Evolutionary conservation across 306 rosid species (phyloP), one percentile per base, ranked within the genome.

Genomic region (Quillaja saponaria): DNA sequence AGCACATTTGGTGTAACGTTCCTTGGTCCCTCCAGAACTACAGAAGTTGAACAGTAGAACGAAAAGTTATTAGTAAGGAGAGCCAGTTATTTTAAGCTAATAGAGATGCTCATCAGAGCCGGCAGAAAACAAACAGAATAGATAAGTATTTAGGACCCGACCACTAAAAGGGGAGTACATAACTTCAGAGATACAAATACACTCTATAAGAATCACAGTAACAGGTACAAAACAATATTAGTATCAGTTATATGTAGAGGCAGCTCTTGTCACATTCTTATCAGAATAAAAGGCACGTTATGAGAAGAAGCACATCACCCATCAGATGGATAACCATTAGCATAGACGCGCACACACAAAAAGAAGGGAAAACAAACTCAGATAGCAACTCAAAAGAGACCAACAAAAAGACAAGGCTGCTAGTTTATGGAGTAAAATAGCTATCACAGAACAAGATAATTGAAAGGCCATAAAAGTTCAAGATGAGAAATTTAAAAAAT

Each of bases 11-110:
- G 98, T 15, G 98, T 88, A 51, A 91, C 84, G 14, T 82, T 81
- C 77, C 95, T 85, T 0, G 84, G 56, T 64, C 96, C 98, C 78
- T 88, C 95, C 80, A 91, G 71, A 69, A 86, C 98, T 91, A 76
- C 63, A 76, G 53, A 73, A 47, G 49, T 44, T 47, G 38, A 75
- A n/a, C n/a, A n/a, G n/a, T n/a, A n/a, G n/a, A n/a, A 42, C 17
- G 66, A 7, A 58, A 62, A 76, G 46, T 45, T 47, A n/a, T 31
- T 46, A 31, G 52, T 28, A 61, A 60, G 60, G 55, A 57, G 68
- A 40, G 18, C 21, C 19, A 58, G 42, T 50, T 38, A 64, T 20
- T 64, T 42, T 15, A 64, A 45, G 54, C 17, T 51, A 59, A 44
- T n/a, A n/a, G n/a, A n/a, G n/a, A 58, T 18, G 13, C 49, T 46